phyloP scores from a whole-genome alignment of 1,284 basidiomycete genomes.

The Garcileccinum viscosum region DNA sequence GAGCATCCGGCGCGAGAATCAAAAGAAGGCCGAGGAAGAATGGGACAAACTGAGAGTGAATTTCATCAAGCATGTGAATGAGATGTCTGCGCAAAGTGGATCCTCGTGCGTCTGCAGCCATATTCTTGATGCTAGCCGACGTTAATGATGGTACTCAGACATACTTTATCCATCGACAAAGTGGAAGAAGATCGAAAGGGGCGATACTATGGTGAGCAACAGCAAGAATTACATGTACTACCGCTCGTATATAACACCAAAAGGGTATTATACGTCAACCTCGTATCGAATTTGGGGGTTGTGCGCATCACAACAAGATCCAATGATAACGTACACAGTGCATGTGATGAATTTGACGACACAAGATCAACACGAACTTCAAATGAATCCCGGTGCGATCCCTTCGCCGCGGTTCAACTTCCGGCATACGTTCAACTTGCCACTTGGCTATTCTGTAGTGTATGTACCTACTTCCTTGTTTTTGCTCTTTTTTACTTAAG shows the following conservation, averaged over 20 bases:
- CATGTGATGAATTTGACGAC: constrained; percentile 46
- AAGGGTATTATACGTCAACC: neutral
- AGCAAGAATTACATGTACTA: no score
- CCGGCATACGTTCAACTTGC: constrained; percentile 42
- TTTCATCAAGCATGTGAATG: constrained; percentile 38
- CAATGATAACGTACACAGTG: constrained; percentile 42
- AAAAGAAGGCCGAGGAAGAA: constrained; percentile 20
- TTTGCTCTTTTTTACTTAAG: neutral
- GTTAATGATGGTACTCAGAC: constrained; percentile 9
- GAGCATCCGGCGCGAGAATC: constrained; percentile 6
- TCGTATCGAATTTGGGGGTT: constrained; percentile 25
- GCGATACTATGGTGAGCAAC: no score
- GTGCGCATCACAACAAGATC: constrained; percentile 26
- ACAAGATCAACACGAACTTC: constrained; percentile 49
- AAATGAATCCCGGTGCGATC: constrained; percentile 43
- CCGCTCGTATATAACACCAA: no score
- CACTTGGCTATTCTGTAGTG: constrained; percentile 42
- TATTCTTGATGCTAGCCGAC: neutral
- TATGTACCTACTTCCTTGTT: constrained; percentile 29
- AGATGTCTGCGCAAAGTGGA: constrained; percentile 4
- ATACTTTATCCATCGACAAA: constrained; percentile 22
- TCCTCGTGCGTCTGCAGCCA: constrained; percentile 23
- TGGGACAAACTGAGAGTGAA: constrained; percentile 17
- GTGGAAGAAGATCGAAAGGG: constrained; percentile 7
- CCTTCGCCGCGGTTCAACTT: constrained; percentile 43